Evolutionary conservation across 371 early-diverging fungal genomes (phyloP).

Genomic region (Mortierella sp.): DNA sequence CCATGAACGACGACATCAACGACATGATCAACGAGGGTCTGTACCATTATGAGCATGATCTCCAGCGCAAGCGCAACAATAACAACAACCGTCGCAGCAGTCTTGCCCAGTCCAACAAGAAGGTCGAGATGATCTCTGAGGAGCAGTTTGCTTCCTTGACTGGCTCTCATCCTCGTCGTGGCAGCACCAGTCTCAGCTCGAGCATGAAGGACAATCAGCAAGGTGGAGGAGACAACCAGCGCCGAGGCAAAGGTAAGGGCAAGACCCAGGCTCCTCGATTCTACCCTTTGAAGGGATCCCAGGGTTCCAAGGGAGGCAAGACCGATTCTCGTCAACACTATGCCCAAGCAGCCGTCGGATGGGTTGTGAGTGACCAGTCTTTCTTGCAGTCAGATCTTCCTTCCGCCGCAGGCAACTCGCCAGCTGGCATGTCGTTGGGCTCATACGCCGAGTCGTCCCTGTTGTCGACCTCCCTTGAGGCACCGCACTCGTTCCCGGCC

Average conservation of each 20-base stretch:
- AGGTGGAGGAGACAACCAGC: conserved; percentile 1
- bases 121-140: conserved; percentile 78
- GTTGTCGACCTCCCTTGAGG: conserved; percentile 65
- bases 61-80: conserved; percentile 64
- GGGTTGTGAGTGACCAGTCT: conserved; percentile 77
- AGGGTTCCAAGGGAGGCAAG: conserved; percentile 57
- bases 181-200: conserved; percentile 31
- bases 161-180: conserved; percentile 41
- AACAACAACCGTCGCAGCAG: conserved; percentile 44
- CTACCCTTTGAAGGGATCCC: conserved; percentile 74
- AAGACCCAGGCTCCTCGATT: conserved; percentile 72
- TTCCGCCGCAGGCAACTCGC: conserved; percentile 39
- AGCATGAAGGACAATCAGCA: conserved; percentile 22
- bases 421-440: conserved; percentile 50
- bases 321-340: conserved; percentile 76
- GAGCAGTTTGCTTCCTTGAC: conserved; percentile 75
- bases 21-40: conserved; percentile 97
- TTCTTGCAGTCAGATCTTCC: conserved; percentile 53
- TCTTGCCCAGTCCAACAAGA: conserved; percentile 62
- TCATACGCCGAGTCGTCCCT: conserved; percentile 46
- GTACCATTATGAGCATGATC: conserved; percentile 88
- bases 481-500: conserved; percentile 82
- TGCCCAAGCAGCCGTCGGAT: conserved; percentile 91
- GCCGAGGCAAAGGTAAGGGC: conserved; percentile 47
- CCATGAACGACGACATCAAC: conserved; percentile 88